A percentile compares a stretch with the other conserved stretches of the same genome.
Conservation (phyloP, 2,329 filamentous ascomycete species). For the Curvularia spicifera region DNA sequence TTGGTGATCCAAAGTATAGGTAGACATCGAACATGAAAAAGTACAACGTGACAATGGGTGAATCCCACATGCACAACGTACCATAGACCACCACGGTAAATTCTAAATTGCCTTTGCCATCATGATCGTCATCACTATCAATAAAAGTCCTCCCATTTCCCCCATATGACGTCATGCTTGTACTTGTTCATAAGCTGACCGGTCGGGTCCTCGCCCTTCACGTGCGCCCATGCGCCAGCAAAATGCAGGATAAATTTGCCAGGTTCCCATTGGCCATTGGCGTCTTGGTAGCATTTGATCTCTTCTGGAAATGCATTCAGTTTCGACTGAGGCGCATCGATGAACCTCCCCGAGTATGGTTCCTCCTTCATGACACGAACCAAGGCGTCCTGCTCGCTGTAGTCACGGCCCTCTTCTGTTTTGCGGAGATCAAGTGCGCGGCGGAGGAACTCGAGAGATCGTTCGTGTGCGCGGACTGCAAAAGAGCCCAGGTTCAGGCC, state of each 20-base stretch:
- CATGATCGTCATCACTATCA: slow-evolving; percentile 3
- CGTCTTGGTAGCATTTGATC: slow-evolving; percentile 48
- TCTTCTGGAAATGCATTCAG: slow-evolving; percentile 52
- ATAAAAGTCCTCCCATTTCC: slow-evolving; percentile 43
- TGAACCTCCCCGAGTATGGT: slow-evolving; percentile 26
- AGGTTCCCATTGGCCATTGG: slow-evolving; percentile 37
- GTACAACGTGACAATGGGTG: background rate
- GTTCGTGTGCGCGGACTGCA: slow-evolving; percentile 45
- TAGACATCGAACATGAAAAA: background rate
- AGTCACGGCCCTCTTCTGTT: slow-evolving; percentile 26
- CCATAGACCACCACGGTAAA: background rate
- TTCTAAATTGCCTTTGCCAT: background rate
- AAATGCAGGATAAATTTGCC: slow-evolving; percentile 52
- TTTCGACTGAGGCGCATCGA: slow-evolving; percentile 47
- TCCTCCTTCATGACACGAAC: slow-evolving; percentile 43
- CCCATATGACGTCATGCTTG: slow-evolving; percentile 41
- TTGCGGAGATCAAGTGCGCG: slow-evolving; percentile 38
- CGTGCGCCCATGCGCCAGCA: slow-evolving; percentile 52
- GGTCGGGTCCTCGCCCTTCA: slow-evolving; percentile 49
- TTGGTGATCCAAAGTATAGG: background rate
- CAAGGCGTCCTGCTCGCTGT: slow-evolving; percentile 50
- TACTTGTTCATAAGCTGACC: slow-evolving; percentile 51
- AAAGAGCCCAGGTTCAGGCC: slow-evolving; percentile 51
- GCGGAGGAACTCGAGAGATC: slow-evolving; percentile 46
- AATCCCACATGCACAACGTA: background rate